Percentiles rank a stretch among this genome's conserved stretches.
Evolutionary conservation across 352 stramenopile species (phyloP).

Genomic region (Halophytophthora polymorphica): DNA sequence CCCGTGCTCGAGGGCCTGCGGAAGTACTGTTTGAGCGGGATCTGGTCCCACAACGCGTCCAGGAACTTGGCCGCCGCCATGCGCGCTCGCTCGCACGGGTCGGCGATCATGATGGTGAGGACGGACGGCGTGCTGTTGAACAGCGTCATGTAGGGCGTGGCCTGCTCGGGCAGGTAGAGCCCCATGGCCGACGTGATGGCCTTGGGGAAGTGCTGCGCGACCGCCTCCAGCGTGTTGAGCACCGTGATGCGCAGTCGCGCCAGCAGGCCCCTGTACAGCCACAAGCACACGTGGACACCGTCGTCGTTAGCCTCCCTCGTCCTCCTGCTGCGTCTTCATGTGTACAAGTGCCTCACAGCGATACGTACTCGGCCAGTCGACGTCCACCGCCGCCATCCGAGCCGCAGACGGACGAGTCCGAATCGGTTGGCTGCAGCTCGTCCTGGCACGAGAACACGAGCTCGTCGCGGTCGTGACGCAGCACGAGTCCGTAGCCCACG

Average conservation of each 20-base stretch:
- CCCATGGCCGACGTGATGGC: constrained; percentile 75
- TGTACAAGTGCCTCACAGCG: background rate
- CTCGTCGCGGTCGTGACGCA: constrained; percentile 51
- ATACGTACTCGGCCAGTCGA: constrained; percentile 49
- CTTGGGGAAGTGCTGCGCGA: constrained; percentile 66
- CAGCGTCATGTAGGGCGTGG: constrained; percentile 78
- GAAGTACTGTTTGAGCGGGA: constrained; percentile 81
- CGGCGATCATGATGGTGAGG: constrained; percentile 70
- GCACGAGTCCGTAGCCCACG: constrained; percentile 57
- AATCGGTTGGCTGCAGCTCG: constrained; percentile 60
- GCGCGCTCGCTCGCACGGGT: constrained; percentile 73
- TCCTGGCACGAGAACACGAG: constrained; percentile 55
- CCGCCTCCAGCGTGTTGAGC: constrained; percentile 63
- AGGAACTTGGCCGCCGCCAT: constrained; percentile 76
- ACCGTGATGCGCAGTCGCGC: constrained; percentile 73
- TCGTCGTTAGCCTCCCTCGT: background rate
- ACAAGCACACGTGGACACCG: constrained; percentile 2
- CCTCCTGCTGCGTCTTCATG: background rate
- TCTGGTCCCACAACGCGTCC: constrained; percentile 80
- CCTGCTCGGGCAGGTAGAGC: constrained; percentile 80
- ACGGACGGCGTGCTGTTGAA: constrained; percentile 75
- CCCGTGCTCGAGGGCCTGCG: constrained; percentile 43
- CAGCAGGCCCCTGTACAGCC: constrained; percentile 46
- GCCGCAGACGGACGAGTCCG: constrained; percentile 69
- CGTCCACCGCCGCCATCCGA: constrained; percentile 41